Conservation (phyloP, 1,284 basidiomycete genomes). For the Irpex sp. region DNA sequence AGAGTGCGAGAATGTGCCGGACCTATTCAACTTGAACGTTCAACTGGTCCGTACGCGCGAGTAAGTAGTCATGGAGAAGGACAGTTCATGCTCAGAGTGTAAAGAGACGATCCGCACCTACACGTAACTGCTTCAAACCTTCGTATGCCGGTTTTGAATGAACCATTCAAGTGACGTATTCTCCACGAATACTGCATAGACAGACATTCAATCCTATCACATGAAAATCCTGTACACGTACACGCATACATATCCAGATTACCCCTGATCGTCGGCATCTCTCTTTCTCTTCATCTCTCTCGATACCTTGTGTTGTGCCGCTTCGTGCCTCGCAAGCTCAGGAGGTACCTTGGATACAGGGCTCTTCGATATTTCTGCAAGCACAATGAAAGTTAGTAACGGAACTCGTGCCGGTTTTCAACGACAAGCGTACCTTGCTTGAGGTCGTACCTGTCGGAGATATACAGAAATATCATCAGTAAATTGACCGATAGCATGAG, state of each 20-base stretch:
- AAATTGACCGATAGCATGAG: too few species aligned
- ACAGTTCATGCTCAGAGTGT: too few species aligned
- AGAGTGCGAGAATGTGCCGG: background rate
- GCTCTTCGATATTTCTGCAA: slow-evolving; percentile 85
- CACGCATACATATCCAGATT: slow-evolving; percentile 16
- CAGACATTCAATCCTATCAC: too few species aligned
- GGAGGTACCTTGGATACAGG: slow-evolving; percentile 86
- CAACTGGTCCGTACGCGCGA: too few species aligned
- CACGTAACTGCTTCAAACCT: background rate
- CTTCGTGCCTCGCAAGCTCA: slow-evolving; percentile 87
- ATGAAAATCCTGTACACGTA: background rate
- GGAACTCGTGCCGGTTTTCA: slow-evolving; percentile 9
- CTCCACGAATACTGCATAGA: too few species aligned
- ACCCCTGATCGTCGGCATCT: slow-evolving; percentile 69
- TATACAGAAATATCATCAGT: slow-evolving; percentile 2
- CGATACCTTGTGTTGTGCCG: slow-evolving; percentile 85
- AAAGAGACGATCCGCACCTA: background rate
- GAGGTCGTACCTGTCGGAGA: slow-evolving; percentile 71
- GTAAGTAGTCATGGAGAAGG: too few species aligned
- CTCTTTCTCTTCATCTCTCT: slow-evolving; percentile 90
- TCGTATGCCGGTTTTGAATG: background rate
- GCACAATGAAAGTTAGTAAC: slow-evolving; percentile 4
- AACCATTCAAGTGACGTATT: too few species aligned
- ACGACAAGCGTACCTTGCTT: slow-evolving; percentile 63
- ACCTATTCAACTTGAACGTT: background rate